Percentiles rank a stretch among this genome's conserved stretches.
These are phyloP conservation scores for Craspedostauros australis DNA, from an alignment of 108 stramenopile species.

Conservation along the genomic window DNA sequence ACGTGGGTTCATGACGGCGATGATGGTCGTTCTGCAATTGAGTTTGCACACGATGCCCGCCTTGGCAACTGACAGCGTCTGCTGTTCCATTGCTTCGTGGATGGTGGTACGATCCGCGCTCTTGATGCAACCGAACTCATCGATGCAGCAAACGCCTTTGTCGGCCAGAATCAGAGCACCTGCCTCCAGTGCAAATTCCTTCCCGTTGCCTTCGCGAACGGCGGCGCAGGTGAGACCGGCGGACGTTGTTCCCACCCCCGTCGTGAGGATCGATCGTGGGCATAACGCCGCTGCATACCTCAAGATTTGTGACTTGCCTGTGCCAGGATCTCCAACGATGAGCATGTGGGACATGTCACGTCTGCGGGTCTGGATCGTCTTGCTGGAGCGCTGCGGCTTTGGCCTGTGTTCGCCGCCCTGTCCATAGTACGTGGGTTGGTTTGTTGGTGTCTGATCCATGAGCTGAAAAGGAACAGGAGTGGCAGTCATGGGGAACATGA, in stretches of 20 bases:
- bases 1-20: slow-evolving; percentile 92
- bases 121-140: slow-evolving; percentile 89
- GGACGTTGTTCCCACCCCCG: slow-evolving; percentile 94
- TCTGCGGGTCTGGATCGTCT: slow-evolving; percentile 46
- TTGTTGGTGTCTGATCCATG: too few relatives aligned
- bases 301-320: slow-evolving; percentile 77
- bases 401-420: slow-evolving; percentile 4
- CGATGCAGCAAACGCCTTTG: slow-evolving; percentile 94
- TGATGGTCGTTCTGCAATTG: slow-evolving; percentile 86
- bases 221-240: slow-evolving; percentile 99
- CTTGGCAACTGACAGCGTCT: slow-evolving; percentile 94
- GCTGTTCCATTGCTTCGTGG: slow-evolving; percentile 99
- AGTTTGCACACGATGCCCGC: slow-evolving; percentile 97
- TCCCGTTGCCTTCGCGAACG: slow-evolving; percentile 79
- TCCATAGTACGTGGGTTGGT: too few relatives aligned
- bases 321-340: slow-evolving; percentile 85
- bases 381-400: slow-evolving; percentile 8
- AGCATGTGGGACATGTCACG: slow-evolving; percentile 85
- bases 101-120: slow-evolving; percentile 85
- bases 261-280: slow-evolving; percentile 91
- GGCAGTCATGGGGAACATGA: too few relatives aligned
- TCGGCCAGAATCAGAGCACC: slow-evolving; percentile 97
- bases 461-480: too few relatives aligned
- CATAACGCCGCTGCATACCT: slow-evolving; percentile 89
- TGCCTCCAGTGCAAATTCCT: slow-evolving; percentile 95